These are phyloP conservation scores for Yamadazyma friedrichii DNA, from an alignment of 1,139 yeast species.

Conservation along the genomic window DNA sequence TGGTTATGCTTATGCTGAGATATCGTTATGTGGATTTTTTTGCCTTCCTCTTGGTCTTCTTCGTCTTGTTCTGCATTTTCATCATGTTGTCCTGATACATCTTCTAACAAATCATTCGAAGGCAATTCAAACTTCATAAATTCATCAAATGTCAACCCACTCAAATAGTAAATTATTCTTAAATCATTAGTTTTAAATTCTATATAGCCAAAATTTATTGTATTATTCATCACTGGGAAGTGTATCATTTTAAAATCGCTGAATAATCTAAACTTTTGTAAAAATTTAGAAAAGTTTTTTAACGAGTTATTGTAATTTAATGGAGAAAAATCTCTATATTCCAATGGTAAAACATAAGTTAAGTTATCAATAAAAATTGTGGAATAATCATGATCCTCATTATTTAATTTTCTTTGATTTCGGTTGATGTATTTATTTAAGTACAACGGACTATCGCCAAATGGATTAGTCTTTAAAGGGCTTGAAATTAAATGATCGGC, in stretches of 20 bases:
- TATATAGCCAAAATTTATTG: constrained; percentile 32
- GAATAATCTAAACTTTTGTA: constrained; percentile 34
- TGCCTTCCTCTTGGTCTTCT: background rate
- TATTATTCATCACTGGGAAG: constrained; percentile 31
- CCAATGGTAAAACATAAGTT: constrained; percentile 26
- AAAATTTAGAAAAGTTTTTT: constrained; percentile 21
- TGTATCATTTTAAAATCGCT: constrained; percentile 44
- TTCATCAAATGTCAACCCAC: constrained; percentile 25
- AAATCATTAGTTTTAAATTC: constrained; percentile 24
- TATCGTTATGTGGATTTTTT: constrained; percentile 26
- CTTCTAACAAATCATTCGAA: constrained; percentile 7
- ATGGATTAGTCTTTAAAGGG: constrained; percentile 23
- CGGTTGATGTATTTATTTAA: constrained; percentile 29
- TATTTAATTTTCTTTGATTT: constrained; percentile 22
- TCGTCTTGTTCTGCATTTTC: background rate
- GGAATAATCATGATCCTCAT: constrained; percentile 27
- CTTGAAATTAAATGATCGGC: constrained; percentile 30
- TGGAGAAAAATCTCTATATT: constrained; percentile 4
- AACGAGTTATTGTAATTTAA: constrained; percentile 11
- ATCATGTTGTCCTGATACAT: constrained; percentile 2
- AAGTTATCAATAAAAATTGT: constrained; percentile 48
- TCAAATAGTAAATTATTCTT: constrained; percentile 31
- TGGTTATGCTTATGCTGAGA: constrained; percentile 44
- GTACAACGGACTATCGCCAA: constrained; percentile 28
- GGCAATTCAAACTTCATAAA: constrained; percentile 20